These are phyloP conservation scores for Nemania bipapillata DNA, from an alignment of 2,329 filamentous ascomycete species.

Conservation along the genomic window DNA sequence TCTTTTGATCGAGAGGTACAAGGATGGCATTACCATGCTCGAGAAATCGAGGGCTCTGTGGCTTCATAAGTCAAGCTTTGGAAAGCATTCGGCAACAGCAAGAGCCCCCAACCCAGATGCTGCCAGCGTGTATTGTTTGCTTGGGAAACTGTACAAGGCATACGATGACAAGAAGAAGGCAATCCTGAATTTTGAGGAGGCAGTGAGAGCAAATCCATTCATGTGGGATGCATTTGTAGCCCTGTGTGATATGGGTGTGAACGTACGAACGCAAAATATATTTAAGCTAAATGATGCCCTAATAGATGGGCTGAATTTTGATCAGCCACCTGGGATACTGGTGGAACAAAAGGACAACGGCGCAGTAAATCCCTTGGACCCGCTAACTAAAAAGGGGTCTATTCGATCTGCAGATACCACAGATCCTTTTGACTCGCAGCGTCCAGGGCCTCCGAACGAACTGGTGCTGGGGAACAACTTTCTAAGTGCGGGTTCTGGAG, in stretches of 20 bases:
- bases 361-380: slow-evolving; percentile 54
- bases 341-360: slow-evolving; percentile 55
- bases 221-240: slow-evolving; percentile 97
- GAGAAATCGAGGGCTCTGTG: slow-evolving; percentile 84
- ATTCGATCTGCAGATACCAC: slow-evolving; percentile 53
- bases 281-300: slow-evolving; percentile 76
- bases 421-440: slow-evolving; percentile 65
- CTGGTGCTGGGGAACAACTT: slow-evolving; percentile 55
- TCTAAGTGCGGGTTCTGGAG: slow-evolving; percentile 56
- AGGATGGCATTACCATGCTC: slow-evolving; percentile 83
- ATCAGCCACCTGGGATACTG: slow-evolving; percentile 48
- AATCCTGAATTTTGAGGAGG: slow-evolving; percentile 85
- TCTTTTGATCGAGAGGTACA: slow-evolving; percentile 78
- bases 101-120: slow-evolving; percentile 83
- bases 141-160: slow-evolving; percentile 86
- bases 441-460: slow-evolving; percentile 56
- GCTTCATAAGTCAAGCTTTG: slow-evolving; percentile 79
- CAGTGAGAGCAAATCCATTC: slow-evolving; percentile 89
- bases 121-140: slow-evolving; percentile 81
- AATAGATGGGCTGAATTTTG: slow-evolving; percentile 60
- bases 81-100: slow-evolving; percentile 81
- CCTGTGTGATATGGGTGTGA: slow-evolving; percentile 86
- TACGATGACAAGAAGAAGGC: slow-evolving; percentile 87
- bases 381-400: slow-evolving; percentile 56
- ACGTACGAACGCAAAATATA: slow-evolving; percentile 83